Conservation (phyloP, 2,329 filamentous ascomycete genomes). For the Alternaria postmessia region DNA sequence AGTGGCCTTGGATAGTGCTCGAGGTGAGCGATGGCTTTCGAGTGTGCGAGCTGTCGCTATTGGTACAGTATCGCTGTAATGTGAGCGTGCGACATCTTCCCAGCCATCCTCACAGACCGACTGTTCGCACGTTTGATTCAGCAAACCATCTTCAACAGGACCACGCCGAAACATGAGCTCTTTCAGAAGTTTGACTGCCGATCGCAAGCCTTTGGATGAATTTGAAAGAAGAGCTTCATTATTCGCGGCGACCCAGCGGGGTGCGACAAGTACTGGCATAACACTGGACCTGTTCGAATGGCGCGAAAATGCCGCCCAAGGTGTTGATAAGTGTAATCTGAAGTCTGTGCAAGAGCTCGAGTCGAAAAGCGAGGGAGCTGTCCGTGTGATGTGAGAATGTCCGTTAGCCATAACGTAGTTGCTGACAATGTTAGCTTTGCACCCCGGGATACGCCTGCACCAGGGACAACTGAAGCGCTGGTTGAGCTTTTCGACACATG, state of each 20-base stretch:
- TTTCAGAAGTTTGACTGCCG: conserved; percentile 22
- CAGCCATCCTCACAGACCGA: no score
- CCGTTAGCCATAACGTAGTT: neutral
- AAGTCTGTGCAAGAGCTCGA: conserved; percentile 16
- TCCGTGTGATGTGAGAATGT: conserved; percentile 32
- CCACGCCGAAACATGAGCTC: neutral
- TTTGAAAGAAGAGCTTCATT: conserved; percentile 11
- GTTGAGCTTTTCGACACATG: conserved; percentile 29
- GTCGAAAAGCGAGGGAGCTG: conserved; percentile 4
- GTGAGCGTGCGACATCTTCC: neutral
- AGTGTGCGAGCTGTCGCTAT: neutral
- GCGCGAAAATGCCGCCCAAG: conserved; percentile 17
- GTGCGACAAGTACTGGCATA: neutral
- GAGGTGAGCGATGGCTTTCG: neutral
- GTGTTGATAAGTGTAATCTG: conserved; percentile 11
- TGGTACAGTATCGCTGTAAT: fast-evolving
- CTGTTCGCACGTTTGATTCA: no score
- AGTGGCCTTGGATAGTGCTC: neutral
- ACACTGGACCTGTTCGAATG: conserved; percentile 35
- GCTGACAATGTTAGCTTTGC: conserved; percentile 33
- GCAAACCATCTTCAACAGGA: no score
- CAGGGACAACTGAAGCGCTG: conserved; percentile 15
- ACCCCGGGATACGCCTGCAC: conserved; percentile 28
- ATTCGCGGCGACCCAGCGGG: neutral
- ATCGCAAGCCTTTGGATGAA: conserved; percentile 20